Conservation (phyloP, 1,284 basidiomycete species). For the Fomitopsis palustris region DNA sequence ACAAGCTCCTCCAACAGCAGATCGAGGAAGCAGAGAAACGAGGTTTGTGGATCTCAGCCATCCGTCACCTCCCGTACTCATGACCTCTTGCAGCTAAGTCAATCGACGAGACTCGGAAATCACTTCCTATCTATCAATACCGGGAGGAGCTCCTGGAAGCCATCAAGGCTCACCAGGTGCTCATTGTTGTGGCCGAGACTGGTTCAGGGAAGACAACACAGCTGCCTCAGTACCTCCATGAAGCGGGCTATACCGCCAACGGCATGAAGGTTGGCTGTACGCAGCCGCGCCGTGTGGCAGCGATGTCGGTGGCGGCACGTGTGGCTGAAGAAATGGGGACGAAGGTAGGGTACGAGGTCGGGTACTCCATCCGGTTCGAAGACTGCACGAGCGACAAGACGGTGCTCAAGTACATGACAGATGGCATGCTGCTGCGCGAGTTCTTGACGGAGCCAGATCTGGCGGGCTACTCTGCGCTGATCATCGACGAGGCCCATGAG, state of each 20-base stretch:
- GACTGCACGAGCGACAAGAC: slow-evolving; percentile 99
- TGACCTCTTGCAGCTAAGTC: slow-evolving; percentile 56
- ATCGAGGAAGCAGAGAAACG: slow-evolving; percentile 91
- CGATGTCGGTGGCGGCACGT: slow-evolving; percentile 98
- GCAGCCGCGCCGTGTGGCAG: slow-evolving; percentile 97
- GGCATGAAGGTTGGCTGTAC: slow-evolving; percentile 96
- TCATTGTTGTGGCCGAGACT: slow-evolving; percentile 91
- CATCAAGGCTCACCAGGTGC: slow-evolving; percentile 86
- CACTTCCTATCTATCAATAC: slow-evolving; percentile 85
- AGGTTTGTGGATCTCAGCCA: slow-evolving; percentile 47
- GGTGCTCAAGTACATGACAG: slow-evolving; percentile 97
- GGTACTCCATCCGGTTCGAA: slow-evolving; percentile 98
- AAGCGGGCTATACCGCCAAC: slow-evolving; percentile 89
- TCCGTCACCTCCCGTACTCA: slow-evolving; percentile 7
- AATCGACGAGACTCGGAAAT: slow-evolving; percentile 90
- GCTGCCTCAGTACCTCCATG: slow-evolving; percentile 96
- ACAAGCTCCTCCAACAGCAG: slow-evolving; percentile 82
- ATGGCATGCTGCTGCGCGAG: slow-evolving; percentile 96
- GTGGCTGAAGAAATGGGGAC: slow-evolving; percentile 99
- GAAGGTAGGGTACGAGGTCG: slow-evolving; percentile 95
- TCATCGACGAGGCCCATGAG: slow-evolving; percentile 98
- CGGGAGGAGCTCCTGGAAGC: slow-evolving; percentile 87
- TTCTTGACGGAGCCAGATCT: slow-evolving; percentile 95
- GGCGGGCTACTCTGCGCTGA: slow-evolving; percentile 87
- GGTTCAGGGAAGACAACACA: slow-evolving; percentile 99